Conservation (phyloP, 192 early-diverging fungal genomes). For the Diversispora epigaea region DNA sequence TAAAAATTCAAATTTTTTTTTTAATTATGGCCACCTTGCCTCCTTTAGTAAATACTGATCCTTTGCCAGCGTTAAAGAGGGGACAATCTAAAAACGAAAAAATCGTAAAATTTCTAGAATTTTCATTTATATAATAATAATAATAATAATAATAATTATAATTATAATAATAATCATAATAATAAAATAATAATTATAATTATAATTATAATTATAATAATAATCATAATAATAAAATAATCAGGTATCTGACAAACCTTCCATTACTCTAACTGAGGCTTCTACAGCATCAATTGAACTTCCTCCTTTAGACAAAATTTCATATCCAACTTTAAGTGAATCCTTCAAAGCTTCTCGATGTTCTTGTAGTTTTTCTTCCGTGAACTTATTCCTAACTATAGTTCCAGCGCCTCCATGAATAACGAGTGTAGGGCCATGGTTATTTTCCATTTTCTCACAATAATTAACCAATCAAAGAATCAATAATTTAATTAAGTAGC, state of each 20-base stretch:
- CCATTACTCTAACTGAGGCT: constrained; percentile 37
- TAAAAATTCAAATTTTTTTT: not conserved
- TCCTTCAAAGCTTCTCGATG: constrained; percentile 37
- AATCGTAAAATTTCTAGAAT: not conserved
- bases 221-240: too few relatives aligned
- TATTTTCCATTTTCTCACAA: too few relatives aligned
- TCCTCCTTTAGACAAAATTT: constrained; percentile 35
- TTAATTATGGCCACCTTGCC: constrained; percentile 39
- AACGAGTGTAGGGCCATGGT: constrained; percentile 31
- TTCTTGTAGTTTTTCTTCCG: constrained; percentile 30
- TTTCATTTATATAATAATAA: not conserved
- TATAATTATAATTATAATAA: too few relatives aligned
- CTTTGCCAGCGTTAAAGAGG: constrained; percentile 53
- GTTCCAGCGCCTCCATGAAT: constrained; percentile 45
- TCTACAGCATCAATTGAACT: constrained; percentile 42
- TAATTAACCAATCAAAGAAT: too few relatives aligned
- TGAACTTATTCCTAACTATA: constrained; percentile 33
- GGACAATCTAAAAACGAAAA: constrained; percentile 44
- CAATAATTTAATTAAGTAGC: too few relatives aligned
- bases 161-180: too few relatives aligned
- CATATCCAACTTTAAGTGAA: constrained; percentile 40
- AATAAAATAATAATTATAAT: too few relatives aligned
- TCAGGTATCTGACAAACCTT: constrained; percentile 29
- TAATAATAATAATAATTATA: too few relatives aligned
- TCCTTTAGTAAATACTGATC: constrained; percentile 42